These are phyloP conservation scores for Penicillium occitanis DNA, from an alignment of 2,329 filamentous ascomycete species.

Conservation along the genomic window DNA sequence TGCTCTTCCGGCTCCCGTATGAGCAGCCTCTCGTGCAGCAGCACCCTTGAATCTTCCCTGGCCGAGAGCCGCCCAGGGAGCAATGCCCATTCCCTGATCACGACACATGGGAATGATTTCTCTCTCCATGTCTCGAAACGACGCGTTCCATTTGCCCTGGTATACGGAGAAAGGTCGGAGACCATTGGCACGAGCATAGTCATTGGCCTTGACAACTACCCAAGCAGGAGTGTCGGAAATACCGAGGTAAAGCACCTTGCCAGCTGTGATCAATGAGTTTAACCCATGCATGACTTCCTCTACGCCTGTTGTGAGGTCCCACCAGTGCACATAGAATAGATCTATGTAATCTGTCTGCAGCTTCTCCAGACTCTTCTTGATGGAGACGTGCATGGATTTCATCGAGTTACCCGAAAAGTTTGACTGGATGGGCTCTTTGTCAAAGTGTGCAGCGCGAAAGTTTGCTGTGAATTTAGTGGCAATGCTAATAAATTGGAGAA, in stretches of 20 bases:
- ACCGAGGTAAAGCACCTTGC: constrained; percentile 45
- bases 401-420: constrained; percentile 50
- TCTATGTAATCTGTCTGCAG: constrained; percentile 56
- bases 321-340: constrained; percentile 58
- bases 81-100: constrained; percentile 48
- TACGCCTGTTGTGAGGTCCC: constrained; percentile 46
- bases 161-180: constrained; percentile 44
- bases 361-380: constrained; percentile 48
- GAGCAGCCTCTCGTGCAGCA: constrained; percentile 31
- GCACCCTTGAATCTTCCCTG: constrained; percentile 51
- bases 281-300: constrained; percentile 41
- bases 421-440: constrained; percentile 38
- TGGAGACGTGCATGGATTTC: constrained; percentile 43
- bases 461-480: constrained; percentile 68
- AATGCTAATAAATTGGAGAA: constrained; percentile 35
- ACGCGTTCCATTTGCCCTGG: constrained; percentile 42
- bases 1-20: constrained; percentile 26
- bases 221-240: constrained; percentile 44
- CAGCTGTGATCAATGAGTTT: constrained; percentile 39
- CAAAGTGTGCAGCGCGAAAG: constrained; percentile 47
- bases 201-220: constrained; percentile 42
- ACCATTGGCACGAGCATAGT: constrained; percentile 41
- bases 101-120: constrained; percentile 45
- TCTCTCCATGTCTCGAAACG: constrained; percentile 41
- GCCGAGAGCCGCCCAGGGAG: constrained; percentile 61